These are phyloP conservation scores for Pharnaceum exiguum DNA, from an alignment of 148 eudicot species.

Conservation along the genomic window DNA sequence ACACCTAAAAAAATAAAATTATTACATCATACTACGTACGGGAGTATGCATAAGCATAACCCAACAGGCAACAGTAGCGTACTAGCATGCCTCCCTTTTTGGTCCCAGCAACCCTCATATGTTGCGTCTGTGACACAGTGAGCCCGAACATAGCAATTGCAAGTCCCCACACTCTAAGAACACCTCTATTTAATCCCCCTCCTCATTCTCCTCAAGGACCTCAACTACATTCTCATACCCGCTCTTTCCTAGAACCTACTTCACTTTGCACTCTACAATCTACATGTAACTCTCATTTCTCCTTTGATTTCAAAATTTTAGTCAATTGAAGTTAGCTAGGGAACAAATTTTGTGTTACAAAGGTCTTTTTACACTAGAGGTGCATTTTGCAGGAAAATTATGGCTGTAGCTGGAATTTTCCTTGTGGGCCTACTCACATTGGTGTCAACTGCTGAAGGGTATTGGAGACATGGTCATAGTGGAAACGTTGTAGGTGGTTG, in stretches of 20 bases:
- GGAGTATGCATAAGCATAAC: too few species aligned
- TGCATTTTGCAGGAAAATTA: constrained; percentile 43
- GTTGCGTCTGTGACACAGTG: too few species aligned
- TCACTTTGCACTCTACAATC: neutral
- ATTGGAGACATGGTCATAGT: constrained; percentile 13
- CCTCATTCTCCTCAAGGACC: constrained; percentile 4
- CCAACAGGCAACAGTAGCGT: too few species aligned
- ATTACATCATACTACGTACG: too few species aligned
- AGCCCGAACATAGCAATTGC: too few species aligned
- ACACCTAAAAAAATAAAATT: too few species aligned
- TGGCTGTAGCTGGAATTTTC: constrained; percentile 35
- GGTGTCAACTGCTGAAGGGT: constrained; percentile 30
- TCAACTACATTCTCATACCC: constrained; percentile 8
- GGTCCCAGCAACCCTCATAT: constrained; percentile 16
- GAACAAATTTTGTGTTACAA: neutral
- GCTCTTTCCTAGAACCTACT: neutral
- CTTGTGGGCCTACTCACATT: constrained; percentile 42
- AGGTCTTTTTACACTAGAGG: neutral
- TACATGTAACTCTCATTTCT: constrained; percentile 14
- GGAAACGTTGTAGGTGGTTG: constrained; percentile 57
- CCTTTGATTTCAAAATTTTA: neutral
- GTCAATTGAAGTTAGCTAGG: neutral
- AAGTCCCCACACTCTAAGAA: neutral
- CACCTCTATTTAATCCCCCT: constrained; percentile 36
- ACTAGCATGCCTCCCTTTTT: neutral